A percentile compares a stretch with the other conserved stretches of the same genome.
Evolutionary conservation across 2,329 filamentous ascomycete genomes (phyloP).

Genomic region (Paecilomyces niveus): DNA sequence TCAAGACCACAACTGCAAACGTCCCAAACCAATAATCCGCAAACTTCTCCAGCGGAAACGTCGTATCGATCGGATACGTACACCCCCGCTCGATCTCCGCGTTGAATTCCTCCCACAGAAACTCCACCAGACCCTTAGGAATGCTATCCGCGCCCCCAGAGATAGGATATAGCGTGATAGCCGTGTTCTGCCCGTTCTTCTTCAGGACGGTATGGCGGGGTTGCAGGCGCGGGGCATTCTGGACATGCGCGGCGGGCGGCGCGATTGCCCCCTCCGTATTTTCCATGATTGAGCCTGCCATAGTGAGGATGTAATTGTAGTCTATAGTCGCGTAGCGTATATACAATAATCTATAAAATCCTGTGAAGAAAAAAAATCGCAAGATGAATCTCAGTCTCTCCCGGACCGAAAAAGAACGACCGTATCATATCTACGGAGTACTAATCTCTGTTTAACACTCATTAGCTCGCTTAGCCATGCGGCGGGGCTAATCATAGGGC

Average conservation of each 20-base stretch:
- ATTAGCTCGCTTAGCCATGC: too few relatives aligned
- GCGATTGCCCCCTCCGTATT: background rate
- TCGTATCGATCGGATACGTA: conserved; percentile 33
- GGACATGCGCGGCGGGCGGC: background rate
- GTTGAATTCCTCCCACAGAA: conserved; percentile 26
- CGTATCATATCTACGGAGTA: too few relatives aligned
- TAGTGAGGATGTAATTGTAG: background rate
- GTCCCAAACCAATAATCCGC: conserved; percentile 33
- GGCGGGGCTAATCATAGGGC: background rate
- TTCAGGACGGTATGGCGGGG: conserved; percentile 20
- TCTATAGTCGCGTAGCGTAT: too few relatives aligned
- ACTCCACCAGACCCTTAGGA: conserved; percentile 16
- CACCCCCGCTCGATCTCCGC: conserved; percentile 27
- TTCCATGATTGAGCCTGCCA: background rate
- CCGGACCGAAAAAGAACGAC: background rate
- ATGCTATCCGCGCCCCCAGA: conserved; percentile 14
- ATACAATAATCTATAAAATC: too few relatives aligned
- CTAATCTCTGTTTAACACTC: too few relatives aligned
- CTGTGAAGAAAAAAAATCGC: too few relatives aligned
- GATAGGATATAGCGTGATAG: conserved; percentile 24
- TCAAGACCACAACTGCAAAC: conserved; percentile 27
- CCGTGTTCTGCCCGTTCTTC: conserved; percentile 9
- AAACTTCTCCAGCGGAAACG: conserved; percentile 22
- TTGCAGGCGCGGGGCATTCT: conserved; percentile 9
- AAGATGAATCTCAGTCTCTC: background rate